Evolutionary conservation across 2,329 filamentous ascomycete species (phyloP).

Genomic region (Cytospora chrysosperma): DNA sequence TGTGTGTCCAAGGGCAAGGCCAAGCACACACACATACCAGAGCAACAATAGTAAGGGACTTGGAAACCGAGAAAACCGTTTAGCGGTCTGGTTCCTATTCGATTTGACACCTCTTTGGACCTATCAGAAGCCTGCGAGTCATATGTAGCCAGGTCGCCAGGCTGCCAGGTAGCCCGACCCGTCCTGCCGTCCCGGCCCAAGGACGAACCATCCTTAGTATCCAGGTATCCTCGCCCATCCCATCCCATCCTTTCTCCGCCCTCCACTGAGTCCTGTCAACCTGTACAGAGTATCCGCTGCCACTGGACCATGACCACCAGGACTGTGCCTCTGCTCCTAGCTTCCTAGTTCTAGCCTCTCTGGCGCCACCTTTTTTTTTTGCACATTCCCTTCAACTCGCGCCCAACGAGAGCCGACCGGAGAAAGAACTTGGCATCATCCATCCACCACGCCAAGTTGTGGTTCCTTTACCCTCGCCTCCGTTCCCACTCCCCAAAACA

Average conservation of each 20-base stretch:
- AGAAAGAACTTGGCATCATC: background rate
- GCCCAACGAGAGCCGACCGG: slow-evolving; percentile 11
- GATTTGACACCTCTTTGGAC: slow-evolving; percentile 10
- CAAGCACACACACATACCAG: too few relatives aligned
- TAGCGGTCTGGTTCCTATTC: slow-evolving; percentile 3
- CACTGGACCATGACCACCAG: slow-evolving; percentile 7
- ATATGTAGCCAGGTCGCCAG: too few relatives aligned
- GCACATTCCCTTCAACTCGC: slow-evolving; percentile 21
- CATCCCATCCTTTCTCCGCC: slow-evolving; percentile 17
- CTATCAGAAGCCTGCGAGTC: slow-evolving; percentile 19
- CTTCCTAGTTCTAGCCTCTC: slow-evolving; percentile 17
- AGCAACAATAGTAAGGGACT: background rate
- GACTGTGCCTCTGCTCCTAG: slow-evolving; percentile 13
- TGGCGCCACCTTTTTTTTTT: slow-evolving; percentile 24
- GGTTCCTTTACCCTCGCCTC: background rate
- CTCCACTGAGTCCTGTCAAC: slow-evolving; percentile 5
- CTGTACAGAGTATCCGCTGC: slow-evolving; percentile 4
- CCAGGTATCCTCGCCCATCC: slow-evolving; percentile 7
- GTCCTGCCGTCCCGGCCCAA: slow-evolving; percentile 3
- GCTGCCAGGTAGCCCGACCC: slow-evolving; percentile 7
- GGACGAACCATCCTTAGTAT: slow-evolving; percentile 7
- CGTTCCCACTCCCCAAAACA: background rate
- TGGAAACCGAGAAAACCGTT: slow-evolving; percentile 16
- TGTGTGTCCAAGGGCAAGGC: background rate
- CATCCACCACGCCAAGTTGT: background rate